phyloP scores from a whole-genome alignment of 345 rosid genomes.

The Salix caprea region DNA sequence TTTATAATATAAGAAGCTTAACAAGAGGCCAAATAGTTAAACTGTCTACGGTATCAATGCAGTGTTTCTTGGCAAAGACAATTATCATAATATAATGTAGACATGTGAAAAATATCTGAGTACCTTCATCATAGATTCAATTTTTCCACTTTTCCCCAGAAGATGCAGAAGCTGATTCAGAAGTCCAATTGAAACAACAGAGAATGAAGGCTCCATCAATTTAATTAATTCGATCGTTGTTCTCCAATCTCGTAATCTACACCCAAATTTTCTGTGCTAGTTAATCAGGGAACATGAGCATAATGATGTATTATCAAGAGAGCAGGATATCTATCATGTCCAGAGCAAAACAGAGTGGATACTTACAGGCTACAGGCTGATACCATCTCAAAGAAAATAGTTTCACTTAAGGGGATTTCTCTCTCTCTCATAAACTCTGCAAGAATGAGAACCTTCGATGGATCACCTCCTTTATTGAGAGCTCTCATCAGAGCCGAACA shows the following conservation, averaged over 20 bases:
- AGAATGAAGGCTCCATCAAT: slow-evolving; percentile 66
- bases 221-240: slow-evolving; percentile 43
- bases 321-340: slow-evolving; percentile 3
- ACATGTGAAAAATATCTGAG: neutral
- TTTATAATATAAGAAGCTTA: neutral
- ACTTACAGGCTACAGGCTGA: slow-evolving; percentile 88
- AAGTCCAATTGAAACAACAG: slow-evolving; percentile 56
- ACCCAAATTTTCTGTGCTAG: slow-evolving; percentile 20
- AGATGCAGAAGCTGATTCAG: slow-evolving; percentile 72
- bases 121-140: slow-evolving; percentile 82
- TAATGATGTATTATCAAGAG: neutral
- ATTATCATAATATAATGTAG: neutral
- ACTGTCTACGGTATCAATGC: neutral
- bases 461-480: slow-evolving; percentile 68
- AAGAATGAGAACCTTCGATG: slow-evolving; percentile 63
- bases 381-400: slow-evolving; percentile 66
- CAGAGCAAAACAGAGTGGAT: neutral
- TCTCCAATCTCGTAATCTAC: slow-evolving; percentile 80
- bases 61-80: neutral
- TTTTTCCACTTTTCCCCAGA: slow-evolving; percentile 78
- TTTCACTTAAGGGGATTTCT: slow-evolving; percentile 54
- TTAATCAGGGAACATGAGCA: neutral
- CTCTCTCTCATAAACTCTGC: slow-evolving; percentile 64
- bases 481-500: slow-evolving; percentile 86
- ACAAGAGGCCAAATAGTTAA: neutral